phyloP scores from a whole-genome alignment of 345 rosid species.

The Moringa oleifera region DNA sequence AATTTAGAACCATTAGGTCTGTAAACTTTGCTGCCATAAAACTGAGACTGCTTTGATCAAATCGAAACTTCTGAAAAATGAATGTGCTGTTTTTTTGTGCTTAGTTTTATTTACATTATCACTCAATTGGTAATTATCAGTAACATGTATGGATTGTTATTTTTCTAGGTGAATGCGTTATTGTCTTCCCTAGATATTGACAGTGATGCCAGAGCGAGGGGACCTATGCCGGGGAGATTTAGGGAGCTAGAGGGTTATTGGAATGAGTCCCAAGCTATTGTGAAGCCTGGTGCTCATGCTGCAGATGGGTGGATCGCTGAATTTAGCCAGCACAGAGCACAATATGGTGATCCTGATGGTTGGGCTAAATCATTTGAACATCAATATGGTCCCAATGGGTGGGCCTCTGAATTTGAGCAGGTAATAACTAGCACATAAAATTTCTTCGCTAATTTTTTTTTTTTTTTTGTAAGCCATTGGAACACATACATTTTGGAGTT shows the following conservation, averaged over 20 bases:
- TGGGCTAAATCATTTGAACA: conserved; percentile 93
- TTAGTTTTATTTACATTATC: conserved; percentile 6
- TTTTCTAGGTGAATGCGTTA: conserved; percentile 75
- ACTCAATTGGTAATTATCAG: conserved; percentile 3
- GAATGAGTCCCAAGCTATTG: conserved; percentile 90
- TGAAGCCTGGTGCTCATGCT: conserved; percentile 51
- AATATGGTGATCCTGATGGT: conserved; percentile 54
- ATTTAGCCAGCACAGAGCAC: conserved; percentile 53
- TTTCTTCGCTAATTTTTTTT: too few relatives aligned
- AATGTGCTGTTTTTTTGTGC: neutral
- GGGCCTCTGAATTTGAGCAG: conserved; percentile 98
- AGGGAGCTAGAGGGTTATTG: conserved; percentile 88
- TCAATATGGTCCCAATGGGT: conserved; percentile 84
- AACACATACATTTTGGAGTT: too few relatives aligned
- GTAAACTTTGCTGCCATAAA: neutral
- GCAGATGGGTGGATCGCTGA: conserved; percentile 79
- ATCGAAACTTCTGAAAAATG: neutral
- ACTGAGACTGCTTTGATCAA: conserved; percentile 1
- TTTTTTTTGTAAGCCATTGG: too few relatives aligned
- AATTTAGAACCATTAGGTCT: neutral
- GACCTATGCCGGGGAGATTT: conserved; percentile 71
- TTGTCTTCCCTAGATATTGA: conserved; percentile 92
- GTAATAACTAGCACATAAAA: conserved; percentile 28
- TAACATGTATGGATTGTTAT: conserved; percentile 8
- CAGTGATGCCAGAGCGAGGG: conserved; percentile 53